Evolutionary conservation across 768 basidiomycete genomes (phyloP), one percentile per base, ranked within the genome.

Genomic region (Lyophyllum decastes): DNA sequence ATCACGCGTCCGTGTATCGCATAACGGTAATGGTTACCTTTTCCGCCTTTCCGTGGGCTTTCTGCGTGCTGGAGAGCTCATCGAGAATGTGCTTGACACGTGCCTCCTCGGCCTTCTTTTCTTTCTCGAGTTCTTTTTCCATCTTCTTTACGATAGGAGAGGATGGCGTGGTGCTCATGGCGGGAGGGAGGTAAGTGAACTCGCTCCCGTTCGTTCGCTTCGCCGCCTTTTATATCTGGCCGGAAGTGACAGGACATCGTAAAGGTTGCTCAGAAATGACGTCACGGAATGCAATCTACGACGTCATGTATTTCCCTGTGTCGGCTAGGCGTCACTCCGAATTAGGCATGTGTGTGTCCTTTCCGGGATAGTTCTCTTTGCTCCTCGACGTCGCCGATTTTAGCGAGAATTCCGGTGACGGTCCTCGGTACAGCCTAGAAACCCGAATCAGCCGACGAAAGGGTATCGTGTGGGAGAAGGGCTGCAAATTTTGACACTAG

Each of bases 81-180:
- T 61, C 38, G 12, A 64, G 33, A 26, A 58, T 27, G 27, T 57
- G 44, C 41, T 52, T 55, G 19, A 64, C 58, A 24, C 45, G 55
- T 3, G 54, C 41, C 16, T 57, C 62, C 38, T 64, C 62, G 1
- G 35, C 22, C 49, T 64, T 61, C 14, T 27, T 54, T 25, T 64
- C 63, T 35, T 59, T 61, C 35, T 30, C 57, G 30, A 64, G 21
- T 4, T 57, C 60, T 21, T 61, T 61, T 44, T 61, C 63, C 10
- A 61, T 21, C 17, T 61, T 55, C 57, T 61, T 59, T 10, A 57
- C 19, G 4, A 26, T 21, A 17, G 38, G 52, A 1, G 47, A 26
- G 33, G 10, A 22, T 54, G 34, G 45, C 33, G 7, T 21, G 2
- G 47, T 35, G 34, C 25, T 33, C 54, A 55, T 55, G 47, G 30